Conservation (phyloP, 768 basidiomycete genomes). For the Termitomyces sp. region DNA sequence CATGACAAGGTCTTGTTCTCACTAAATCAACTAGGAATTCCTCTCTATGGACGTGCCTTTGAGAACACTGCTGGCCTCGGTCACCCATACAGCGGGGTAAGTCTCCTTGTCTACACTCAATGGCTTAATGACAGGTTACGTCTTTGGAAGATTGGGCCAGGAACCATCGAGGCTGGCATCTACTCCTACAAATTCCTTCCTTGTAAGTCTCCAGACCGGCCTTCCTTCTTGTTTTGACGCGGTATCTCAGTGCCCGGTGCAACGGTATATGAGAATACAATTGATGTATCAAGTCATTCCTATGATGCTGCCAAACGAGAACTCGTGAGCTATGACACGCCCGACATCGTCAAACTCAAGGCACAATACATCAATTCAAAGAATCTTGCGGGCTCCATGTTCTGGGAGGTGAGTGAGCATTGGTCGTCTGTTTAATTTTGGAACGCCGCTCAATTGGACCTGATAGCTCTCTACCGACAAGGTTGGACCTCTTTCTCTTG, state of each 20-base stretch:
- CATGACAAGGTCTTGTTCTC: background rate
- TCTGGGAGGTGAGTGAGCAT: constrained; percentile 55
- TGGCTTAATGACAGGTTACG: background rate
- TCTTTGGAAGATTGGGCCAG: constrained; percentile 54
- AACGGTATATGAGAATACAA: constrained; percentile 59
- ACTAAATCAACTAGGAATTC: constrained; percentile 47
- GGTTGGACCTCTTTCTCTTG: constrained; percentile 52
- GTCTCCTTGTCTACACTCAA: constrained; percentile 7
- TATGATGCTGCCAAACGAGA: constrained; percentile 65
- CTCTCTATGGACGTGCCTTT: constrained; percentile 78
- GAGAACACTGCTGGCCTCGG: constrained; percentile 67
- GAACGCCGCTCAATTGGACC: background rate
- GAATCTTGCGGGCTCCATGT: constrained; percentile 67
- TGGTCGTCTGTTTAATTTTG: background rate
- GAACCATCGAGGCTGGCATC: constrained; percentile 63
- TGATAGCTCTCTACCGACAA: constrained; percentile 55
- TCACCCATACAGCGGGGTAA: constrained; percentile 60
- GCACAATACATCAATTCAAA: constrained; percentile 59
- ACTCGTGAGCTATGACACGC: constrained; percentile 75
- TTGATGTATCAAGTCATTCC: constrained; percentile 71
- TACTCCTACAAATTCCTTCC: constrained; percentile 76
- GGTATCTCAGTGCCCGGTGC: constrained; percentile 41
- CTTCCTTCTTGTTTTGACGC: background rate
- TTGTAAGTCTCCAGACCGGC: constrained; percentile 21
- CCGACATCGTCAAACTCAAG: constrained; percentile 63